Evolutionary conservation across 176 grass and related monocot species (phyloP).

Genomic region (Paspalum notatum): DNA sequence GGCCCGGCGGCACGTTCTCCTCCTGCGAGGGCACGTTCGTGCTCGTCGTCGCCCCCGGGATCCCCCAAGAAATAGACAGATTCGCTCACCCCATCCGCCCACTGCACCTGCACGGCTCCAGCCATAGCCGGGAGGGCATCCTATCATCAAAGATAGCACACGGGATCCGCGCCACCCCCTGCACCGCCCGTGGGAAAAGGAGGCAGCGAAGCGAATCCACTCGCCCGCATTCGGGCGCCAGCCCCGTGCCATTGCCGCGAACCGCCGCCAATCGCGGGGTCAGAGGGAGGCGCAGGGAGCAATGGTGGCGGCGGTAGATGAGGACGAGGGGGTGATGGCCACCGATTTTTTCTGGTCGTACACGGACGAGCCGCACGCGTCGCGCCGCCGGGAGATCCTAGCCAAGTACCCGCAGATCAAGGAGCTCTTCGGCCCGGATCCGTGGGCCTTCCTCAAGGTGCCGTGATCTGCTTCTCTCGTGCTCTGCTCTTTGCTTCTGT

Average conservation of each 20-base stretch:
- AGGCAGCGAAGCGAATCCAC: not conserved
- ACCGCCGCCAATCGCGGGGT: not conserved
- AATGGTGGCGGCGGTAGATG: constrained; percentile 50
- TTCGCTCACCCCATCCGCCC: not conserved
- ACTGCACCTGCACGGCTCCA: not conserved
- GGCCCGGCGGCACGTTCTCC: constrained; percentile 15
- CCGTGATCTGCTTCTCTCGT: not conserved
- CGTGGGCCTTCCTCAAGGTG: constrained; percentile 85
- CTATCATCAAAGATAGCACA: not conserved
- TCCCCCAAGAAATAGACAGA: constrained; percentile 22
- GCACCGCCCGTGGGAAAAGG: not conserved
- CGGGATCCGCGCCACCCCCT: constrained; percentile 7
- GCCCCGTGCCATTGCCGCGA: constrained; percentile 24
- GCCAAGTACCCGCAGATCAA: constrained; percentile 90
- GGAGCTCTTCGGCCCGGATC: constrained; percentile 96
- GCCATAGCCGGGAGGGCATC: not conserved
- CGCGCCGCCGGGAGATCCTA: constrained; percentile 89
- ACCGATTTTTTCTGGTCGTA: constrained; percentile 99
- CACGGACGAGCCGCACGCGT: constrained; percentile 97
- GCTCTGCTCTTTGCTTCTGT: not conserved
- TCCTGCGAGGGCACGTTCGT: constrained; percentile 7
- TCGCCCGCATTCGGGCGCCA: not conserved
- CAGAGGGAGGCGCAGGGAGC: constrained; percentile 8
- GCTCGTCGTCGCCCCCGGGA: constrained; percentile 7
- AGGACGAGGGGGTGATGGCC: constrained; percentile 82